Evolutionary conservation across 441 rosid species (phyloP).

Genomic region (Populus hybrid): DNA sequence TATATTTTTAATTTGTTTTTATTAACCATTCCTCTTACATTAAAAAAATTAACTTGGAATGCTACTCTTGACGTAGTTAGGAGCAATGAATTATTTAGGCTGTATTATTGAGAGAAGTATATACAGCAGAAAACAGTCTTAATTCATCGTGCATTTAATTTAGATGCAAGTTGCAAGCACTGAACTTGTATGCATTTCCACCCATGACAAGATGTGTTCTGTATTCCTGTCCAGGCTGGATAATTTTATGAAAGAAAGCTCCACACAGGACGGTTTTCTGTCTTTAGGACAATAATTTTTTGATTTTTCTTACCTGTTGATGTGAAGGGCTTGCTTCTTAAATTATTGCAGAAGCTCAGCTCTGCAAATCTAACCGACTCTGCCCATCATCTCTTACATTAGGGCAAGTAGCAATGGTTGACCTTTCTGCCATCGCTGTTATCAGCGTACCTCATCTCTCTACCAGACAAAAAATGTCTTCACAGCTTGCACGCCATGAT

Average conservation of each 20-base stretch:
- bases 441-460: not conserved
- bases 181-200: not conserved
- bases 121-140: not conserved
- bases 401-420: not conserved
- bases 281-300: not conserved
- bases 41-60: too few relatives aligned
- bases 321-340: not conserved
- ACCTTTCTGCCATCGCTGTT: conserved; percentile 9
- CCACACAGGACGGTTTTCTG: not conserved
- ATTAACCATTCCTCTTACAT: too few relatives aligned
- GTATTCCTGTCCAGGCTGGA: not conserved
- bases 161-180: not conserved
- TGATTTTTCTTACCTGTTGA: not conserved
- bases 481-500: not conserved
- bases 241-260: not conserved
- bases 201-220: not conserved
- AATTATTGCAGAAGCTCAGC: not conserved
- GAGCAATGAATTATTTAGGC: not conserved
- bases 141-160: not conserved
- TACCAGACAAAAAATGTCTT: not conserved
- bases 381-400: not conserved
- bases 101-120: not conserved
- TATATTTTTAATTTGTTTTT: too few relatives aligned
- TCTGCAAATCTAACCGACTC: conserved; percentile 2
- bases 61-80: too few relatives aligned